Evolutionary conservation across 73 alveolate genomes (phyloP), one percentile per base, ranked within the genome.

Genomic region (Blepharisma japonicum): DNA sequence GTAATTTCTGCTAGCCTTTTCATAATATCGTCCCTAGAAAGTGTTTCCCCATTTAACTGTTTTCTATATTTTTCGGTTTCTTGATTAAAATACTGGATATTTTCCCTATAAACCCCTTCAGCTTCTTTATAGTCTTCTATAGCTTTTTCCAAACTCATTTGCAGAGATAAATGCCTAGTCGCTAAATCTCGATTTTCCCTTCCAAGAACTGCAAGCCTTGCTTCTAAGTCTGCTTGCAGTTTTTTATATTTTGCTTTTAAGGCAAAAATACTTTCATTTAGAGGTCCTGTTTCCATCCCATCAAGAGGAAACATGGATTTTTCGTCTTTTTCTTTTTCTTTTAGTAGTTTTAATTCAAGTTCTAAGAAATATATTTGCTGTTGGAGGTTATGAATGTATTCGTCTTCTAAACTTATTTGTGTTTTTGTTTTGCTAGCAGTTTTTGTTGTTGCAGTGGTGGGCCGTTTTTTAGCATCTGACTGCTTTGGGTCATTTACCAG

Each of bases 301-400:
- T 61, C 74, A 18, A 39, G 23, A 9, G 74, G 74, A 25, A 61
- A 61, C 74, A 61, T 61, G 48, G 18, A 14, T 61, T 61, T 61
- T 61, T 61, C 47, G 14, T 61, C 74, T 8, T 39, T n/a, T 25
- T 61, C 74, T 61, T 61, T 61, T n/a, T 61, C 74, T 61, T 61
- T 61, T 2, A 61, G 23, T 18, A 61, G 47, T 61, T 61, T 61
- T 25, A 61, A 48, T 5, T 61, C 74, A 9, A 61, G 74, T 61
- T 61, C 74, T 61, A 61, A 61, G 74, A 61, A 61, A 61, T 61
- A 61, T 2, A 39, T 39, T 61, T 61, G 74, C 5, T 61, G 74
- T 61, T 61, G 74, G 23, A 61, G 74, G 47, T 61, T 61, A 25
- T 61, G 74, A 5, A 61, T 61, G 74, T 61, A 61, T 61, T 61